Conservation (phyloP, 129 eudicot genomes). For the Calendula officinalis region DNA sequence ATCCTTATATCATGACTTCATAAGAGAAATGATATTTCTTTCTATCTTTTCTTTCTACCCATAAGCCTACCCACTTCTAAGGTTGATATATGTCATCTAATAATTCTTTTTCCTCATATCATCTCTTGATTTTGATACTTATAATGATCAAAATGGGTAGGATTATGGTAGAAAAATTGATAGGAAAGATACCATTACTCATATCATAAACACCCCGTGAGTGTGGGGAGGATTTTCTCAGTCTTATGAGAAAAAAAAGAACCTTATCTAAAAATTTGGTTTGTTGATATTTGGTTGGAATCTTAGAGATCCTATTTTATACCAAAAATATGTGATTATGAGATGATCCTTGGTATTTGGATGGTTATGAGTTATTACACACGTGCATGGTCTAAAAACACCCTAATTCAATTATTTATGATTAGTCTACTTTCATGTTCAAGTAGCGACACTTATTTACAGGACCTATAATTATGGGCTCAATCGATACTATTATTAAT, state of each 20-base stretch:
- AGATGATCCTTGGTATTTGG: slow-evolving; percentile 26
- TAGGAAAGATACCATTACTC: no score
- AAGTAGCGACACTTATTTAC: slow-evolving; percentile 24
- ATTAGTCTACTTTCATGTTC: slow-evolving; percentile 25
- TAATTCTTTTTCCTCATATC: no score
- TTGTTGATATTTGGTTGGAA: slow-evolving; percentile 30
- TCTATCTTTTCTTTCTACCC: no score
- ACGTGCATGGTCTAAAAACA: slow-evolving; percentile 37
- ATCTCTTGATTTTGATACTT: no score
- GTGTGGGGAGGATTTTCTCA: no score
- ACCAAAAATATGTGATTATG: slow-evolving; percentile 25
- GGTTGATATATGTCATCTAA: no score
- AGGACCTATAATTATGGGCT: slow-evolving; percentile 23
- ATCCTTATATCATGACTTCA: no score
- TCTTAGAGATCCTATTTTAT: slow-evolving; percentile 8
- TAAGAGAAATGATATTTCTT: no score
- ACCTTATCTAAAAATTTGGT: slow-evolving; percentile 17
- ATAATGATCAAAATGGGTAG: no score
- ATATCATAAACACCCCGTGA: no score
- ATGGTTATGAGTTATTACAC: slow-evolving; percentile 32
- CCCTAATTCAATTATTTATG: slow-evolving; percentile 32
- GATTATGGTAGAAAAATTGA: no score
- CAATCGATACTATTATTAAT: slow-evolving; percentile 9
- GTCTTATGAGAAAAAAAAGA: background rate
- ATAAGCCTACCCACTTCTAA: no score